Evolutionary conservation across 352 stramenopile genomes (phyloP), one percentile per base, ranked within the genome.

Genomic region (Phytophthora rubi): DNA sequence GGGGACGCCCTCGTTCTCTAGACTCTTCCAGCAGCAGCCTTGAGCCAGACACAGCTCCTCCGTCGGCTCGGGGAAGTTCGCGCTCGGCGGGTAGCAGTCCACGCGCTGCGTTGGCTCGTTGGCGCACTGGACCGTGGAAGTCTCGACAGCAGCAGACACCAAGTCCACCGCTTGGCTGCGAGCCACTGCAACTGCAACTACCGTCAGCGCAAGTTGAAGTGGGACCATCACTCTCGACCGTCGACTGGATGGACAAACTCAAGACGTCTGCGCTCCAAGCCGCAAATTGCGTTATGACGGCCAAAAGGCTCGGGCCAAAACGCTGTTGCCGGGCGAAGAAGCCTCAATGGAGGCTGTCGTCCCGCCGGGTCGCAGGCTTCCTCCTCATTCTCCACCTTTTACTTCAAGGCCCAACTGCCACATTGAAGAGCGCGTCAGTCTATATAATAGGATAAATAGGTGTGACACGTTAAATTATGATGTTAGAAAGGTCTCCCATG

Each of bases 41-140:
- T 97, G 89, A 3, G 88, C 89, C 23, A 88, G 61, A 78, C 89
- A 97, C 18, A 85, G 56, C 56, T 96, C 89, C 48, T 94, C 86
- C 16, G 86, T 95, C 32, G 73, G 77, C 37, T 84, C 86, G 6
- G 83, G 87, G 59, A 94, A 94, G 56, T 86, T 82, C 9, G 70
- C 32, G 13, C 73, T 67, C 9, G 74, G 65, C 23, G 88, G 88
- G 61, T 94, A 95, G 65, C 88, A 97, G 67, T 95, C 82, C 49
- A 94, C 66, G 6, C 85, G 85, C 2, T 70, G 47, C 4, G 26
- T 39, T 0, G 80, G 73, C 48, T 84, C 70, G 47, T 69, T 65
- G 8, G 52, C 58, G 32, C 77, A 86, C 21, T 74, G 56, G 0
- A 51, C 59, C 49, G 70, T 61, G n/a, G 77, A 10, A 15, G 39